These are phyloP conservation scores for Fusarium aywerte DNA, from an alignment of 2,329 filamentous ascomycete species.

Conservation along the genomic window DNA sequence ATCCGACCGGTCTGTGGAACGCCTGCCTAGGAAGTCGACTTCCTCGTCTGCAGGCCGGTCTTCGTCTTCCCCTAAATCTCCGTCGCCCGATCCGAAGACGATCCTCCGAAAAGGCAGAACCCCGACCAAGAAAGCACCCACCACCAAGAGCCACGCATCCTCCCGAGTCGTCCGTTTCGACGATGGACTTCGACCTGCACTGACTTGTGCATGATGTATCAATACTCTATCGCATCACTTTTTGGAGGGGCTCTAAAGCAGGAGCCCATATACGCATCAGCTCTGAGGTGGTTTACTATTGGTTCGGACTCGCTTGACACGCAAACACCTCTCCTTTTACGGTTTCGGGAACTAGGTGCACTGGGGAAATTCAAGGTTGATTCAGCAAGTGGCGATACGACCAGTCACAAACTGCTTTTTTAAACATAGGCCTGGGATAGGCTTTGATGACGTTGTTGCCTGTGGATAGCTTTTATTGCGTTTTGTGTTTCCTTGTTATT, in stretches of 20 bases:
- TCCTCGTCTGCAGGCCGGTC: slow-evolving; percentile 71
- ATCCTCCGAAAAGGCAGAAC: slow-evolving; percentile 58
- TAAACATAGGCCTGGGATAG: slow-evolving; percentile 41
- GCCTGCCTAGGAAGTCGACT: slow-evolving; percentile 55
- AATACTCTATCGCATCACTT: slow-evolving; percentile 33
- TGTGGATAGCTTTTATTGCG: slow-evolving; percentile 44
- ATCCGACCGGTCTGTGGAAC: slow-evolving; percentile 75
- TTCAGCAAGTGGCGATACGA: slow-evolving; percentile 49
- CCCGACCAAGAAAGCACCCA: slow-evolving; percentile 49
- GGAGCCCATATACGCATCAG: slow-evolving; percentile 33
- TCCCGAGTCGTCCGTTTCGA: slow-evolving; percentile 56
- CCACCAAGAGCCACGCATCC: slow-evolving; percentile 53
- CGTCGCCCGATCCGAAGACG: slow-evolving; percentile 56
- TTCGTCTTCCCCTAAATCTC: slow-evolving; percentile 57
- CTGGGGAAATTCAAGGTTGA: slow-evolving; percentile 47
- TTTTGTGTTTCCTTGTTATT: slow-evolving; percentile 28
- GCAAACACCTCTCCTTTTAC: slow-evolving; percentile 40
- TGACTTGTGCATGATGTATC: slow-evolving; percentile 54
- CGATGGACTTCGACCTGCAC: slow-evolving; percentile 53
- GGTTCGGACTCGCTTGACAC: slow-evolving; percentile 44
- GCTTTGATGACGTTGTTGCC: slow-evolving; percentile 47
- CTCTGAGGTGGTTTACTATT: slow-evolving; percentile 40
- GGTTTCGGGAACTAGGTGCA: slow-evolving; percentile 44
- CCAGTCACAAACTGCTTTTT: slow-evolving; percentile 48
- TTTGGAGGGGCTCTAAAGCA: slow-evolving; percentile 32